Evolutionary conservation across 1,139 yeast species (phyloP).

Genomic region (Arxiozyma bovina): DNA sequence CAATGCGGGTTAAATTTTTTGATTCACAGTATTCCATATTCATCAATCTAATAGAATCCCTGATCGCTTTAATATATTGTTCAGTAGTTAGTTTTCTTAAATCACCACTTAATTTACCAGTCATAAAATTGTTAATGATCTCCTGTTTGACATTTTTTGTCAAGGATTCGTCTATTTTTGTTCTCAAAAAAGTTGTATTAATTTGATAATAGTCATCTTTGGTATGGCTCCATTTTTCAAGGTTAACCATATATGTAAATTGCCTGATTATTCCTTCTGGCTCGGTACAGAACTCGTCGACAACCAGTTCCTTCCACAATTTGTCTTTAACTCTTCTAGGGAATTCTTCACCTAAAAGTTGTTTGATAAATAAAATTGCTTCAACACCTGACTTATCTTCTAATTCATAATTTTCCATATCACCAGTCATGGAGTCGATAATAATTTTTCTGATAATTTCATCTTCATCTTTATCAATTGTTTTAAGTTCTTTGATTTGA

Average conservation of each 20-base stretch:
- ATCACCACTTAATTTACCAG: background rate
- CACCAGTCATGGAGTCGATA: background rate
- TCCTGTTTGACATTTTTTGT: background rate
- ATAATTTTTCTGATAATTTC: background rate
- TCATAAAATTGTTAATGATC: background rate
- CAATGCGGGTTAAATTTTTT: too few species aligned
- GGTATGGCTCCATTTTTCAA: background rate
- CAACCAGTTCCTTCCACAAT: background rate
- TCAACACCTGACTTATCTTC: background rate
- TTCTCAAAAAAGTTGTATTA: background rate
- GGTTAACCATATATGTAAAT: background rate
- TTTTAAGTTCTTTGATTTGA: background rate
- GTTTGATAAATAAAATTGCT: background rate
- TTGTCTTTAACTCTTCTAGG: background rate
- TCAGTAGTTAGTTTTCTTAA: background rate
- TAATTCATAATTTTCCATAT: background rate
- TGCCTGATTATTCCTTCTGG: background rate
- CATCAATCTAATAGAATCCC: background rate
- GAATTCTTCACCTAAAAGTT: background rate
- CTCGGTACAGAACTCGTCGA: constrained; percentile 1
- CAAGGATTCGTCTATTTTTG: background rate
- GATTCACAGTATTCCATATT: too few species aligned
- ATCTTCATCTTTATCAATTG: background rate
- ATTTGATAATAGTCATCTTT: too few species aligned
- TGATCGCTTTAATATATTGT: background rate